These are phyloP conservation scores for Flaveria linearis DNA, from an alignment of 129 eudicot genomes.

Conservation along the genomic window DNA sequence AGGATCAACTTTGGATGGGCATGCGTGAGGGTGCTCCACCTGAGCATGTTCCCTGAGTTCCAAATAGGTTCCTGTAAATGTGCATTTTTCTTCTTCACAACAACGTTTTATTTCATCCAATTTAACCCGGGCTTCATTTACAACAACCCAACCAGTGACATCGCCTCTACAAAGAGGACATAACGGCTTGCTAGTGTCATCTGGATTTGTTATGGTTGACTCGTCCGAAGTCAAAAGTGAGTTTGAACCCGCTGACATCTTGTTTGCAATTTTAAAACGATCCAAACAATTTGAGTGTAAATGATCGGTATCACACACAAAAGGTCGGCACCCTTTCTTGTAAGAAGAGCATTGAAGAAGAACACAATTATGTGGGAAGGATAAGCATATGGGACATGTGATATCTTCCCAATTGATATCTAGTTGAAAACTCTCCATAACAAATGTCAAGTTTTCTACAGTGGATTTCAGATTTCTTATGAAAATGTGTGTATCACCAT, in stretches of 20 bases:
- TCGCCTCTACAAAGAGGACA: conserved; percentile 96
- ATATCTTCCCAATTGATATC: conserved; percentile 76
- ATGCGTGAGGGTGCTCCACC: conserved; percentile 75
- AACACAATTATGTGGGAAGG: conserved; percentile 85
- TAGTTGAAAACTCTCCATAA: conserved; percentile 58
- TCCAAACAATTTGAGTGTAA: conserved; percentile 88
- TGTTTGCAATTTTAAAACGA: conserved; percentile 75
- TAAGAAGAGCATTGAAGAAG: conserved; percentile 90
- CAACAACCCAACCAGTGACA: conserved; percentile 79
- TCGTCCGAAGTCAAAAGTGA: conserved; percentile 44
- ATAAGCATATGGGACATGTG: conserved; percentile 88
- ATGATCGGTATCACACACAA: conserved; percentile 84
- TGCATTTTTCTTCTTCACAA: conserved; percentile 77
- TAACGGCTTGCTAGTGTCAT: conserved; percentile 44
- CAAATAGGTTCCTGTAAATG: conserved; percentile 57
- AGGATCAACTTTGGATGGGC: conserved; percentile 86
- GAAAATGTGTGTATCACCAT: conserved; percentile 21
- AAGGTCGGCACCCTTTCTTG: conserved; percentile 87
- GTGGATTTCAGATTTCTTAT: conserved; percentile 18
- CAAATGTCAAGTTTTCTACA: conserved; percentile 13
- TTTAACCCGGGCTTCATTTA: conserved; percentile 57
- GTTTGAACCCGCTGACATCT: conserved; percentile 40
- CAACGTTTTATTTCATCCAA: conserved; percentile 64
- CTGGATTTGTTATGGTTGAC: conserved; percentile 17
- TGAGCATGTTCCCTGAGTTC: conserved; percentile 78